These are phyloP conservation scores for Letharia lupina DNA, from an alignment of 495 filamentous ascomycete genomes.

Conservation along the genomic window DNA sequence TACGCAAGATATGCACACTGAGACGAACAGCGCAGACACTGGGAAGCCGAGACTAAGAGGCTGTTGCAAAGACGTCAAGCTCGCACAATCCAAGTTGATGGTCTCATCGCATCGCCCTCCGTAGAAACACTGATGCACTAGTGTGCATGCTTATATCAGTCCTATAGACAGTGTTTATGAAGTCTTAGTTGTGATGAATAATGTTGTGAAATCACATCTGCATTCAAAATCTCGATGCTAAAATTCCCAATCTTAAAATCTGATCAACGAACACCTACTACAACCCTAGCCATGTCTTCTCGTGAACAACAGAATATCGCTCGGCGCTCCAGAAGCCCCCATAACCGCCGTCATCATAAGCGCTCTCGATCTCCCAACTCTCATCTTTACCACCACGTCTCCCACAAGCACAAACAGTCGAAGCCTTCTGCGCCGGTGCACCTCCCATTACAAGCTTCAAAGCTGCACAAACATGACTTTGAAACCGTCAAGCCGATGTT, in stretches of 20 bases:
- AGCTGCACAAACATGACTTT: constrained; percentile 58
- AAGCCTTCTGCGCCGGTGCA: constrained; percentile 14
- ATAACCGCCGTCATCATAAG: neutral
- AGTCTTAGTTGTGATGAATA: no score
- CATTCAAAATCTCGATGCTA: no score
- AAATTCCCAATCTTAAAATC: neutral
- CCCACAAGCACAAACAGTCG: constrained; percentile 11
- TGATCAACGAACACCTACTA: neutral
- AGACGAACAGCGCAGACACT: no score
- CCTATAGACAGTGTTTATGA: no score
- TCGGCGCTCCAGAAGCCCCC: constrained; percentile 18
- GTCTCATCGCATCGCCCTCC: no score
- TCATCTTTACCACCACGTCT: constrained; percentile 8
- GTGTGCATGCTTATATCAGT: no score
- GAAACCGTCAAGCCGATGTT: constrained; percentile 61
- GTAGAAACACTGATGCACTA: no score
- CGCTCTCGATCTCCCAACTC: constrained; percentile 21
- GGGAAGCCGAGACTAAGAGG: no score
- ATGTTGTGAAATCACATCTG: no score
- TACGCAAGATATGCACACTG: neutral
- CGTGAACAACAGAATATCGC: neutral
- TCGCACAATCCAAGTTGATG: no score
- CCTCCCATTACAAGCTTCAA: constrained; percentile 61
- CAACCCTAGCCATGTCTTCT: constrained; percentile 4
- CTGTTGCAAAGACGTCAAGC: no score